Conservation (phyloP, 1,139 yeast species). For the Suhomyces wounanorum region DNA sequence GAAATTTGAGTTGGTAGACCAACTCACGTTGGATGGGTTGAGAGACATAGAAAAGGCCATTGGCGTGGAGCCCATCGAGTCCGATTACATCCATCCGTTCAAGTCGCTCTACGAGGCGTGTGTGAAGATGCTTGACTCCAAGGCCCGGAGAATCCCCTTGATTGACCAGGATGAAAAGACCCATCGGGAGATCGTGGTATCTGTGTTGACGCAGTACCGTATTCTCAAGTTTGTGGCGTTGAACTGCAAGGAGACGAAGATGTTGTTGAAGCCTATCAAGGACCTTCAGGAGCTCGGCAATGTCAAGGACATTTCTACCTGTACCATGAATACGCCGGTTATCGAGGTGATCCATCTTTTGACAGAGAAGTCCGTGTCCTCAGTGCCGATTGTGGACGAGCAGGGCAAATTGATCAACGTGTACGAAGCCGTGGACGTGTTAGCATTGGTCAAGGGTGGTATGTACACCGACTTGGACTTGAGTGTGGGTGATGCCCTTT, state of each 20-base stretch:
- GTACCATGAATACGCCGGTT: conserved; percentile 90
- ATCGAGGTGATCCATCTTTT: conserved; percentile 87
- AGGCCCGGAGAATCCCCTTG: conserved; percentile 91
- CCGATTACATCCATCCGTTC: conserved; percentile 88
- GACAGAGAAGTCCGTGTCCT: conserved; percentile 77
- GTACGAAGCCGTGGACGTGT: conserved; percentile 93
- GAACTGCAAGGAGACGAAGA: conserved; percentile 92
- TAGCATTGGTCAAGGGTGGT: conserved; percentile 92
- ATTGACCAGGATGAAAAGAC: conserved; percentile 94
- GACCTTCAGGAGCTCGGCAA: conserved; percentile 67
- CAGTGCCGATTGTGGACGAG: conserved; percentile 91
- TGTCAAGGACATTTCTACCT: conserved; percentile 64
- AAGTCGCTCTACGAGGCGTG: conserved; percentile 92
- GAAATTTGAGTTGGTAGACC: conserved; percentile 85
- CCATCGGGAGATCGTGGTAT: conserved; percentile 89
- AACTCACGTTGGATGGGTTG: conserved; percentile 80
- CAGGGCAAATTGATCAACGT: conserved; percentile 77
- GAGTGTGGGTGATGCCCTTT: conserved; percentile 93
- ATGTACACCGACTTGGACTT: conserved; percentile 87
- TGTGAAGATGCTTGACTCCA: conserved; percentile 83
- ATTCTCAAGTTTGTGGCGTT: conserved; percentile 93
- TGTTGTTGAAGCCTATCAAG: conserved; percentile 73
- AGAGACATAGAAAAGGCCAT: conserved; percentile 84
- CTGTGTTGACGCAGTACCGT: conserved; percentile 94
- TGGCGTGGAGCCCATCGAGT: conserved; percentile 87